Base-by-base conservation (phyloP, 345 rosid species). In the Zanthoxylum bungeanum region DNA sequence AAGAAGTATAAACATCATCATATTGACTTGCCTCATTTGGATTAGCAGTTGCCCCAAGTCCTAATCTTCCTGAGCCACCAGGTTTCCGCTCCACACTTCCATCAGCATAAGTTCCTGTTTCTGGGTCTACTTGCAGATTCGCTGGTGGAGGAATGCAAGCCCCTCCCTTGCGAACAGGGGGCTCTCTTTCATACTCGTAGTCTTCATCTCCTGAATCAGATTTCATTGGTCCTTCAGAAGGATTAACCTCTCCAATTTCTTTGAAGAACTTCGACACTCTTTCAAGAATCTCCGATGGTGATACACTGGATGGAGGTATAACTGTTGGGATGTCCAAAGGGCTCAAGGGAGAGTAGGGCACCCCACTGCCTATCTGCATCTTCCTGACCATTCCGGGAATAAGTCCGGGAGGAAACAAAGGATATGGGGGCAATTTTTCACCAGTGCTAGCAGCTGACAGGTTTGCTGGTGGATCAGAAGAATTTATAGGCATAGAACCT, bases 331-430 rank as follows among this genome's bases (percentile, higher is more conserved):
- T 96, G 79, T 96, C 99, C 79, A 95, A 80, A 44, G 99, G 98
- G 77, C 94, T 89, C 80, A 96, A 55, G 63, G 98, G 91, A 19
- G 98, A 91, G 85, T 93, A 96, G 19, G 99, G n/a, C n/a, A 96
- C 99, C 14, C 98, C 99, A 75, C 98, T 96, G 37, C 99, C 93
- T 5, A 95, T 85, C 85, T 95, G 99, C 97, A 91, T 91, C 87
- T 93, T 95, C 79, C 87, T 89, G 30, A 95, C 99, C 99, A 95
- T 95, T 51, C 98, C 99, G 55, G 99, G 99, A 61, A 95, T 92
- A 68, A 95, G 91, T 79, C 97, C 99, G 19, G 98, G 99, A 42
- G 99, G 99, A 76, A 95, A 95, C 59, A 92, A 82, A 64, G 99
- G 99, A 80, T 92, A 96, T 7, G 97, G 94, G 33, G 98, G 86